phyloP scores from a whole-genome alignment of 768 basidiomycete species.

The Rhizopogon rudus region DNA sequence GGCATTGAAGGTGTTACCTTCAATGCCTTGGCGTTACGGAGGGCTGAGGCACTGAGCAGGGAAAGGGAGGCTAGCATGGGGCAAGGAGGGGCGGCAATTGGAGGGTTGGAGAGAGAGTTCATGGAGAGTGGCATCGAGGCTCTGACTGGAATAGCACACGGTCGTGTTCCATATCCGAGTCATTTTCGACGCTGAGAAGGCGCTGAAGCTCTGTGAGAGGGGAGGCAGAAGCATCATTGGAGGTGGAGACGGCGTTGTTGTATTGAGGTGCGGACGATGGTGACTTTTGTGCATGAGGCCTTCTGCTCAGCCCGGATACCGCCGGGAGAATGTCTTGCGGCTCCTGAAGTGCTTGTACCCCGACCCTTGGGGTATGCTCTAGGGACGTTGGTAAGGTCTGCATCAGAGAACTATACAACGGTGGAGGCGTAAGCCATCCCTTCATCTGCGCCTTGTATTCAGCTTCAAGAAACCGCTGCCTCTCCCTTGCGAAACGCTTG shows the following conservation, averaged over 20 bases:
- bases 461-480: neutral
- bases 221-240: neutral
- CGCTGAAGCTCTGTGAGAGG: neutral
- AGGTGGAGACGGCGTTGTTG: neutral
- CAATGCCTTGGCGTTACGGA: neutral
- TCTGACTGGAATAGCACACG: neutral
- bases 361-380: neutral
- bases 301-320: neutral
- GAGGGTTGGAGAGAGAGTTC: slow-evolving; percentile 49
- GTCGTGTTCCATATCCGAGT: neutral
- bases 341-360: neutral
- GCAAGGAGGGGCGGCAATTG: neutral
- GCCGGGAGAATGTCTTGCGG: neutral
- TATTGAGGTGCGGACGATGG: neutral
- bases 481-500: neutral
- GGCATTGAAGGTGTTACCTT: too few species aligned
- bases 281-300: neutral
- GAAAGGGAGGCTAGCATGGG: neutral
- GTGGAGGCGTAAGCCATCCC: neutral
- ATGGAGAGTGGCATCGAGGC: slow-evolving; percentile 67
- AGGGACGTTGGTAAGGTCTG: neutral
- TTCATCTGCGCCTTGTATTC: neutral
- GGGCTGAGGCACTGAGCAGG: neutral
- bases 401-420: neutral
- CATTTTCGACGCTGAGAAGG: neutral